Evolutionary conservation across 83 land plant genomes (phyloP).

Genomic region (Picea mariana): DNA sequence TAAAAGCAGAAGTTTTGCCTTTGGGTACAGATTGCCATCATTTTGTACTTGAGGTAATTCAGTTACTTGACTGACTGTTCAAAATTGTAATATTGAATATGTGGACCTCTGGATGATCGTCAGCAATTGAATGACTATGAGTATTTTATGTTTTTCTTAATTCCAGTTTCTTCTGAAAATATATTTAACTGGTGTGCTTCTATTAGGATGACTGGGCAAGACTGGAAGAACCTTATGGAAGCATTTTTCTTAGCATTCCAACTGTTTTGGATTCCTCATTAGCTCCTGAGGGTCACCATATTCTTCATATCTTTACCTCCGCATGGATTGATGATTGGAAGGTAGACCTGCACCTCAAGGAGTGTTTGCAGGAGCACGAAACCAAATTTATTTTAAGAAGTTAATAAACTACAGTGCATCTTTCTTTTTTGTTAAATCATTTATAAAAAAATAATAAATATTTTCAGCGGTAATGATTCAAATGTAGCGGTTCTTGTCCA

Average conservation of each 20-base stretch:
- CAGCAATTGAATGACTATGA: neutral
- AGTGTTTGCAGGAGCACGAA: neutral
- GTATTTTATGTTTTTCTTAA: neutral
- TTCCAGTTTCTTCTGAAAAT: neutral
- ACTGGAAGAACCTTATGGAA: constrained; percentile 92
- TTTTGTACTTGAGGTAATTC: constrained; percentile 86
- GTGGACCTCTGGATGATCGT: neutral
- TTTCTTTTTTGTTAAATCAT: neutral
- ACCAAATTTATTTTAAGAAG: neutral
- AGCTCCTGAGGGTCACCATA: constrained; percentile 87
- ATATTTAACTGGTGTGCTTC: neutral
- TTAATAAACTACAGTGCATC: neutral
- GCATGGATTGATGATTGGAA: constrained; percentile 91
- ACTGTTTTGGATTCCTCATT: constrained; percentile 89
- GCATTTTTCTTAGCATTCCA: constrained; percentile 97
- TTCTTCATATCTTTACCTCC: constrained; percentile 94
- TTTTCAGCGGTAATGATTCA: neutral
- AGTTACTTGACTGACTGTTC: neutral
- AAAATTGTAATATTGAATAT: neutral
- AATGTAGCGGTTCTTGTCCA: constrained; percentile 10
- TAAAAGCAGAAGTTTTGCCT: too few relatives aligned
- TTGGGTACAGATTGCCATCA: constrained; percentile 93
- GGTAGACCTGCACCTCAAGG: constrained; percentile 32
- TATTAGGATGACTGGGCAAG: constrained; percentile 75
- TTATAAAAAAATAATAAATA: neutral